phyloP scores from a whole-genome alignment of 2,329 filamentous ascomycete species.

The Ophidiomyces ophidiicola region DNA sequence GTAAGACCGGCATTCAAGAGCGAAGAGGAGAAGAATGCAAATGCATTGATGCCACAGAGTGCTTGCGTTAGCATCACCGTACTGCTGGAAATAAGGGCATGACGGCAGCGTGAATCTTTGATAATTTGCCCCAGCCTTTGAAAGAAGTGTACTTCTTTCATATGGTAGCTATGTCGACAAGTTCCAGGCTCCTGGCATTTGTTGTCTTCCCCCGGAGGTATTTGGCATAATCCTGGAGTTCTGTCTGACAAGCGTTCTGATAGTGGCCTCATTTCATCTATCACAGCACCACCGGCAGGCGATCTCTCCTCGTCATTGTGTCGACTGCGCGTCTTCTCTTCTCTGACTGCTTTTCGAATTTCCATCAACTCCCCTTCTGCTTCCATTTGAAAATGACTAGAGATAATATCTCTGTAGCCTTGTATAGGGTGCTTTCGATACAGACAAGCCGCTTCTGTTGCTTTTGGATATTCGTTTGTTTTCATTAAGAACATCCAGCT shows the following conservation, averaged over 20 bases:
- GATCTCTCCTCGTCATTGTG: slow-evolving; percentile 1
- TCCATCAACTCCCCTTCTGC: slow-evolving; percentile 10
- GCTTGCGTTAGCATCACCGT: slow-evolving; percentile 7
- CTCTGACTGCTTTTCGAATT: slow-evolving; percentile 1
- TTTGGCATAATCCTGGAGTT: slow-evolving; percentile 4
- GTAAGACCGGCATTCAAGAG: slow-evolving; percentile 2
- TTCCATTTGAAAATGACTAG: slow-evolving; percentile 11
- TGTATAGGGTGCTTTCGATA: slow-evolving; percentile 8
- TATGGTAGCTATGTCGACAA: slow-evolving; percentile 9
- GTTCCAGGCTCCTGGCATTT: background rate
- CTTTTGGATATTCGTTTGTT: slow-evolving; percentile 7
- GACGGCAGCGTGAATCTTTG: slow-evolving; percentile 8
- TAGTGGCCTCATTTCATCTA: slow-evolving; percentile 5
- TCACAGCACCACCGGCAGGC: background rate
- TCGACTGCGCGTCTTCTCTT: background rate
- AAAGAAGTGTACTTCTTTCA: slow-evolving; percentile 8
- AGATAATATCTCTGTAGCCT: slow-evolving; percentile 10
- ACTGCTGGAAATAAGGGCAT: slow-evolving; percentile 7
- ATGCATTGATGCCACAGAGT: slow-evolving; percentile 8
- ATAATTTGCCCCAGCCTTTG: slow-evolving; percentile 2
- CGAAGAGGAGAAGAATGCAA: slow-evolving; percentile 9
- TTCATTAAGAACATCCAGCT: slow-evolving; percentile 12
- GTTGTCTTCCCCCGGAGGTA: background rate
- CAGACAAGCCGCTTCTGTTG: slow-evolving; percentile 7
- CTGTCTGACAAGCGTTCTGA: slow-evolving; percentile 5